These are phyloP conservation scores for Xylariaceae sp. DNA, from an alignment of 2,329 filamentous ascomycete species.

Conservation along the genomic window DNA sequence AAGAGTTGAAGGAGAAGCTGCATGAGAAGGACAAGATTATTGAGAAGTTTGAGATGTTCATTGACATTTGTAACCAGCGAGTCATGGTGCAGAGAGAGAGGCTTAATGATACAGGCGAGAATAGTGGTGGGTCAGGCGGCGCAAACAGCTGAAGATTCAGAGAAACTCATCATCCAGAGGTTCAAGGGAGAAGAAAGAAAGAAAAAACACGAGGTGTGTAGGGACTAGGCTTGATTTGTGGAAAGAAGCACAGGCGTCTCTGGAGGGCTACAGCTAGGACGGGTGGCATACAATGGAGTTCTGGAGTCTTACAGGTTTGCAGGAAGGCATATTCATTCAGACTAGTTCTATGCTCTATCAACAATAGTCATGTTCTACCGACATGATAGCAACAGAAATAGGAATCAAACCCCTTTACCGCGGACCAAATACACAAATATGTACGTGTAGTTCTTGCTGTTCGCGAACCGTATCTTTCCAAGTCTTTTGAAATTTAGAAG, in stretches of 20 bases:
- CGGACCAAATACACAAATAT: not conserved
- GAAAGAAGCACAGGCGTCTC: constrained; percentile 34
- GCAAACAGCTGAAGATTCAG: constrained; percentile 23
- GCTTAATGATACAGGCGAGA: constrained; percentile 43
- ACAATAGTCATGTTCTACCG: constrained; percentile 10
- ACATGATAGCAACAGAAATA: constrained; percentile 13
- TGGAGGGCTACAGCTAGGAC: constrained; percentile 26
- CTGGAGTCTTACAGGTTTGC: constrained; percentile 30
- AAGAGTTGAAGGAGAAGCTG: constrained; percentile 60
- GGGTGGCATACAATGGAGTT: constrained; percentile 28
- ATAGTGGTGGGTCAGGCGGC: constrained; percentile 28
- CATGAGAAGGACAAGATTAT: constrained; percentile 66
- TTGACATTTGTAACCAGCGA: constrained; percentile 69
- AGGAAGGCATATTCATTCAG: constrained; percentile 18
- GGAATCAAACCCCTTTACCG: not conserved
- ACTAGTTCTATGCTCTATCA: constrained; percentile 19
- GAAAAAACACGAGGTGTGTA: constrained; percentile 22
- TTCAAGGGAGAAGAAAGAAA: too few species aligned
- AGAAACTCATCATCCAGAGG: constrained; percentile 20
- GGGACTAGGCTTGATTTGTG: constrained; percentile 21
- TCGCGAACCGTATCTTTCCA: too few species aligned
- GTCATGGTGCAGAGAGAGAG: constrained; percentile 65
- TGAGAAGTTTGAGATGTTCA: constrained; percentile 68
- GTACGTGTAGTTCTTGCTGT: not conserved
- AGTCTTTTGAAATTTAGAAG: too few species aligned